phyloP scores from a whole-genome alignment of 192 early-diverging fungal genomes.

The Rhizophagus sp. region DNA sequence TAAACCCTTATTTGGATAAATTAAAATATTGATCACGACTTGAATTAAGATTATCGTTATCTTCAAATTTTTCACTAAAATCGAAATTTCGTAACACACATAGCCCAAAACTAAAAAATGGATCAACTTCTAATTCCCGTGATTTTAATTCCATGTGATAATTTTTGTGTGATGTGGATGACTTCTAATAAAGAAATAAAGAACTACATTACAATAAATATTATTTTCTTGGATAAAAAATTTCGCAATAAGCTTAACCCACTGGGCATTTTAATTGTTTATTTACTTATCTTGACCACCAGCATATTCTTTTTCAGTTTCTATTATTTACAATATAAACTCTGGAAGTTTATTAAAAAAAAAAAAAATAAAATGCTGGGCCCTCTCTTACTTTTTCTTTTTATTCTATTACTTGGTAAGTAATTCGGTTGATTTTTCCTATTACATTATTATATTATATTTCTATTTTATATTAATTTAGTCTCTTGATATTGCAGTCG shows the following conservation, averaged over 20 bases:
- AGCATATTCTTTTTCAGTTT: not conserved
- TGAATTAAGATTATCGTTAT: not conserved
- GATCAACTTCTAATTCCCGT: too few relatives aligned
- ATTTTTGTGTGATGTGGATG: too few relatives aligned
- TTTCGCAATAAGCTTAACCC: not conserved
- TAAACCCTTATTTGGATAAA: not conserved
- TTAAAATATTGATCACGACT: too few relatives aligned
- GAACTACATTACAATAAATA: too few relatives aligned
- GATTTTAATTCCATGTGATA: too few relatives aligned
- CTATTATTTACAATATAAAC: not conserved
- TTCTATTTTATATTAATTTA: not conserved
- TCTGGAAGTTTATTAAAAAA: conserved; percentile 1
- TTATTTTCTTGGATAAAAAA: not conserved
- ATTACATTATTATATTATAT: not conserved
- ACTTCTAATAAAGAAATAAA: too few relatives aligned
- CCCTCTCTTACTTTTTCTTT: not conserved
- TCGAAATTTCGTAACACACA: too few relatives aligned
- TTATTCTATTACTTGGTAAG: not conserved
- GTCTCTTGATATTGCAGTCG: not conserved
- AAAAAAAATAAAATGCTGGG: not conserved
- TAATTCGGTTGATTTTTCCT: not conserved
- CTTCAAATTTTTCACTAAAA: not conserved
- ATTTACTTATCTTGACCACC: not conserved
- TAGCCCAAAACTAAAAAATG: too few relatives aligned
- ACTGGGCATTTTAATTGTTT: not conserved